These are phyloP conservation scores for Citrus hindsii DNA, from an alignment of 345 rosid species.

Conservation along the genomic window DNA sequence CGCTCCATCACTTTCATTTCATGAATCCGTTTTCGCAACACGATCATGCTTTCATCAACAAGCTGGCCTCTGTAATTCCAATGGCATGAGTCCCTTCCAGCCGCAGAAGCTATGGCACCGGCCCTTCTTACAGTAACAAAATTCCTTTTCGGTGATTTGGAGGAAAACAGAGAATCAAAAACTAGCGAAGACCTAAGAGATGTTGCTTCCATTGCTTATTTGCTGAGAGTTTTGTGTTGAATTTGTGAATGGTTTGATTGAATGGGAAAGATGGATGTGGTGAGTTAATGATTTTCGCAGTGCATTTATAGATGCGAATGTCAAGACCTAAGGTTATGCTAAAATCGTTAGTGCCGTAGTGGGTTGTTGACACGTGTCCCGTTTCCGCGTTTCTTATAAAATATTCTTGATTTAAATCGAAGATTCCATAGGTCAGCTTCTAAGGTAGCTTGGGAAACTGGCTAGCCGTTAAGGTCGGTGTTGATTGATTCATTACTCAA, in stretches of 20 bases:
- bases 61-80: conserved; percentile 2
- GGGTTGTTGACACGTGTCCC: background rate
- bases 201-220: conserved; percentile 10
- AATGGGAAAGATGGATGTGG: background rate
- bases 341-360: background rate
- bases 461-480: background rate
- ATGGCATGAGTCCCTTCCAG: background rate
- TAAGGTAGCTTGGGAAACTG: background rate
- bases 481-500: background rate
- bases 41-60: conserved; percentile 38
- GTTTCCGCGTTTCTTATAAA: background rate
- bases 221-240: background rate
- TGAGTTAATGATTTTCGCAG: background rate
- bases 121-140: background rate
- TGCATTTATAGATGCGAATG: background rate
- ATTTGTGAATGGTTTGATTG: background rate
- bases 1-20: conserved; percentile 34
- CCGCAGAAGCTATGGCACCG: background rate
- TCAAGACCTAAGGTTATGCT: background rate
- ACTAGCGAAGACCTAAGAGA: background rate
- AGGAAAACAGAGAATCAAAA: background rate
- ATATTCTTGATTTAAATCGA: background rate
- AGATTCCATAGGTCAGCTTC: background rate
- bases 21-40: conserved; percentile 35
- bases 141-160: background rate